phyloP scores from a whole-genome alignment of 345 rosid genomes.

The Populus nigra region DNA sequence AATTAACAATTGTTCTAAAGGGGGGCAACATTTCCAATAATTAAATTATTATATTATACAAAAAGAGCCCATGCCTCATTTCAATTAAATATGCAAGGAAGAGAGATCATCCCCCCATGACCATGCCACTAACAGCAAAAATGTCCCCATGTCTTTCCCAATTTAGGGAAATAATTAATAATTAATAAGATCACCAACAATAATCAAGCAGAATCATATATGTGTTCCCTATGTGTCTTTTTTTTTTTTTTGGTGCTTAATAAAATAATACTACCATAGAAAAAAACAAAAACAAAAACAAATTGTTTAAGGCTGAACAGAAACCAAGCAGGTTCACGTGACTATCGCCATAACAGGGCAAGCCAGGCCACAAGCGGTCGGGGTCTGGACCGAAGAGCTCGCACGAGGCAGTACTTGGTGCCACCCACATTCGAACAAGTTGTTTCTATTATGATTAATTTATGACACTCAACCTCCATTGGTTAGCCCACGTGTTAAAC shows the following conservation, averaged over 20 bases:
- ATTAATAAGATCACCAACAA: not conserved
- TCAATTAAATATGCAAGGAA: not conserved
- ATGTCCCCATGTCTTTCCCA: constrained; percentile 9
- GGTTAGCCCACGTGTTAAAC: constrained; percentile 13
- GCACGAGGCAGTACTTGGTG: not conserved
- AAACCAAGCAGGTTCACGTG: constrained; percentile 9
- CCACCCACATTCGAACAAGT: constrained; percentile 15
- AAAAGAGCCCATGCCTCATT: not conserved
- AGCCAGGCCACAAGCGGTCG: not conserved
- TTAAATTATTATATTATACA: not conserved
- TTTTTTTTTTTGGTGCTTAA: not conserved
- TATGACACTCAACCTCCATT: not conserved
- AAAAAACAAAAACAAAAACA: not conserved
- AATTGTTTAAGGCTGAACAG: not conserved
- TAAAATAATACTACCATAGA: not conserved
- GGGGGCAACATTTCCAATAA: not conserved
- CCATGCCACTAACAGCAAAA: not conserved
- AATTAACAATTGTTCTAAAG: not conserved
- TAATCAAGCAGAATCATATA: not conserved
- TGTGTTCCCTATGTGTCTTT: constrained; percentile 7
- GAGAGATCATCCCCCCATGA: not conserved
- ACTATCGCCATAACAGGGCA: not conserved
- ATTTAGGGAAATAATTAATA: not conserved
- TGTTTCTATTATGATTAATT: not conserved
- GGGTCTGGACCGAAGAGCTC: constrained; percentile 12